A percentile compares a stretch with the other conserved stretches of the same genome.
These are phyloP conservation scores for Chaetomium strumarium DNA, from an alignment of 2,329 filamentous ascomycete species.

Conservation along the genomic window DNA sequence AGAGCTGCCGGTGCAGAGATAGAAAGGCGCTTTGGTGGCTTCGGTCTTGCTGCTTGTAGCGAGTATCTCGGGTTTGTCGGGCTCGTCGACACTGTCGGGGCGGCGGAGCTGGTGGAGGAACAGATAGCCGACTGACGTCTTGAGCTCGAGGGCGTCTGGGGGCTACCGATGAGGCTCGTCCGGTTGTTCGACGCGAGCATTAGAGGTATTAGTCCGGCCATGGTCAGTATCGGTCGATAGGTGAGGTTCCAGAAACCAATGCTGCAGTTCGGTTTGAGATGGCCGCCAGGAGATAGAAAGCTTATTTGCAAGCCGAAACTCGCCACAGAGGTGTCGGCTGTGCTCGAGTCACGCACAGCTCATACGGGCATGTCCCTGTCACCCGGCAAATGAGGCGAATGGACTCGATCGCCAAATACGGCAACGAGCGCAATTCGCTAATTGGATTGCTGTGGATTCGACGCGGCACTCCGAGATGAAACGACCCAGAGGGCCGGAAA, in stretches of 20 bases:
- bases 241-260: neutral
- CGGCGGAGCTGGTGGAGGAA: neutral
- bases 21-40: slow-evolving; percentile 23
- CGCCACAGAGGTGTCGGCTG: neutral
- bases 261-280: neutral
- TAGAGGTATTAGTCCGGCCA: slow-evolving; percentile 26
- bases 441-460: slow-evolving; percentile 14
- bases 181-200: slow-evolving; percentile 25
- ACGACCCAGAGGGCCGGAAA: slow-evolving; percentile 9
- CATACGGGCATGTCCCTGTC: slow-evolving; percentile 18
- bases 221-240: slow-evolving; percentile 14
- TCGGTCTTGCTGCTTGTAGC: slow-evolving; percentile 16
- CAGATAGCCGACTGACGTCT: slow-evolving; percentile 10
- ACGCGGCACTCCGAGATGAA: slow-evolving; percentile 15
- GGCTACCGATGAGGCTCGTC: slow-evolving; percentile 15
- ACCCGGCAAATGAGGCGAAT: slow-evolving; percentile 17
- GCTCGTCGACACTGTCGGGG: neutral
- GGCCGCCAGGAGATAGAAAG: too few relatives aligned
- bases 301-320: slow-evolving; percentile 8
- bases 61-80: slow-evolving; percentile 14
- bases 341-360: slow-evolving; percentile 3
- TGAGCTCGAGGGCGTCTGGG: slow-evolving; percentile 5
- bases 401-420: slow-evolving; percentile 12
- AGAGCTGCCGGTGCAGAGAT: slow-evolving; percentile 18
- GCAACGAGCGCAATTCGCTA: slow-evolving; percentile 18